Percentiles rank a stretch among this genome's conserved stretches.
Conservation (phyloP, 768 basidiomycete species). For the Mycena galericulata region DNA sequence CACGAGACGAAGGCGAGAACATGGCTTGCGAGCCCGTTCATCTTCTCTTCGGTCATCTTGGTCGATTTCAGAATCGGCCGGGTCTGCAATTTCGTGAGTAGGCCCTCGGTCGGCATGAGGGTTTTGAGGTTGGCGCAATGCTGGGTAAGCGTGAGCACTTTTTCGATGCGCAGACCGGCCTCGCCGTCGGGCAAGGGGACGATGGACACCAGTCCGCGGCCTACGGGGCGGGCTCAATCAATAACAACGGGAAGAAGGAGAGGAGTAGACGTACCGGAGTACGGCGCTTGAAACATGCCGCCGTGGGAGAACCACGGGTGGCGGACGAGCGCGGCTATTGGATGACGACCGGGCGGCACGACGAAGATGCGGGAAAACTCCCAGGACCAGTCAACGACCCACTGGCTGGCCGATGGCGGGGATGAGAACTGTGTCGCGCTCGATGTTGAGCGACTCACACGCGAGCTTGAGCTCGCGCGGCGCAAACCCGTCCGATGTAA, state of each 20-base stretch:
- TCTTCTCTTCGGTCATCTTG: conserved; percentile 12
- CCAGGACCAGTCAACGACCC: conserved; percentile 9
- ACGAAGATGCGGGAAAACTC: conserved; percentile 27
- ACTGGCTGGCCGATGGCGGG: conserved; percentile 21
- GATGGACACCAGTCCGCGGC: conserved; percentile 29
- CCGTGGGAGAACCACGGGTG: conserved; percentile 21
- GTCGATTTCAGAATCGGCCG: conserved; percentile 15
- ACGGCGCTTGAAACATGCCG: not conserved
- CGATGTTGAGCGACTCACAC: not conserved
- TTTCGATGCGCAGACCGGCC: conserved; percentile 25
- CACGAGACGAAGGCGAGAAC: not conserved
- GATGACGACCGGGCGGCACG: not conserved
- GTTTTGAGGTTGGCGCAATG: not conserved
- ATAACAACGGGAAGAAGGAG: too few species aligned
- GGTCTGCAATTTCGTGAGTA: not conserved
- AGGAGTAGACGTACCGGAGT: conserved; percentile 3
- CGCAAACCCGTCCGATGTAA: conserved; percentile 24
- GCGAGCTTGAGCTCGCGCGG: not conserved
- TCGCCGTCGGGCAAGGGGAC: not conserved
- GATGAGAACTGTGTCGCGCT: conserved; percentile 23
- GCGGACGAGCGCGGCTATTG: conserved; percentile 2
- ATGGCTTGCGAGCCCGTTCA: not conserved
- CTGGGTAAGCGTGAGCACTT: not conserved
- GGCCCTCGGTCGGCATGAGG: conserved; percentile 6
- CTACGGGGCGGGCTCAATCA: not conserved